Evolutionary conservation across 441 rosid genomes (phyloP), one percentile per base, ranked within the genome.

Genomic region (Breynia disticha): DNA sequence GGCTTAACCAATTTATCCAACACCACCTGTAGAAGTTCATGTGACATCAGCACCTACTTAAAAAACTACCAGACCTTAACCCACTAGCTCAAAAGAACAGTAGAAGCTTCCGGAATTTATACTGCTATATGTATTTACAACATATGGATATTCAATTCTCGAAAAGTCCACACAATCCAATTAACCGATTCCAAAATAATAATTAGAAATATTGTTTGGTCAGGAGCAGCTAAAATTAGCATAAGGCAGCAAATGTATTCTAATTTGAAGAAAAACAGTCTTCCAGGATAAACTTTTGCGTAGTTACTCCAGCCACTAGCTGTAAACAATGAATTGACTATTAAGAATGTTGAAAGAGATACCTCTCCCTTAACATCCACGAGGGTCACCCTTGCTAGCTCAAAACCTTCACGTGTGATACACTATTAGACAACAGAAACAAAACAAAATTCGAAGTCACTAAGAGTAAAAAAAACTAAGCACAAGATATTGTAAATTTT

Each of bases 1-100:
- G 97, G 98, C 70, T 80, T 89, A 54, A 93, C 98, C 77, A 93
- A 69, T 80, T 86, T 80, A 69, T 89, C 98, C 51, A 89, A 62
- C 57, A 93, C 61, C 55, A 86, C 96, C 99, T 93, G 91, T 59
- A 58, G 51, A 57, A 50, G 38, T 53, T 44, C 59, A 47, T 20
- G 22, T 16, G 43, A 14, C 11, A 20, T 39, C 16, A 48, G 35
- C 44, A 41, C 4, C n/a, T 9, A 41, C 13, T 41, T 41, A 28
- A 28, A 28, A 11, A 9, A 41, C n/a, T 4, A 41, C n/a, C 13
- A 41, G n/a, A 41, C 4, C 44, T 15, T 3, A 41, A 7, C 13
- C 2, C 4, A 41, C 10, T 15, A 41, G 44, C 13, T 41, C 44
- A 41, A 9, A 41, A 41, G 44, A 11, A 41, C 3, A 9, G 15